Percentiles rank a stretch among this genome's conserved stretches.
phyloP scores from a whole-genome alignment of 306 rosid genomes.

The Argentina anserina region DNA sequence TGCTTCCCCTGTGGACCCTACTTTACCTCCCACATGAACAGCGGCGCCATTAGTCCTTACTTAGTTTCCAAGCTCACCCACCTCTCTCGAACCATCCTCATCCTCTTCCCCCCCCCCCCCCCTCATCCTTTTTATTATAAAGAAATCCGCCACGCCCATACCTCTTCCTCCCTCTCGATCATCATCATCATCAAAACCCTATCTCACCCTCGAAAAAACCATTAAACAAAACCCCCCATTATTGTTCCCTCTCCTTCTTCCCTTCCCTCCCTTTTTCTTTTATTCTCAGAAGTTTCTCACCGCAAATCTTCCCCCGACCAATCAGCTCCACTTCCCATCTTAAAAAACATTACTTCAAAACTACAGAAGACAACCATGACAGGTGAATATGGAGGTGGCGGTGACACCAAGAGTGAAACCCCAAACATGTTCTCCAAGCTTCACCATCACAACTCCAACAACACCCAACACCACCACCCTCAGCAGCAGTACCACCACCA shows the following conservation, averaged over 20 bases:
- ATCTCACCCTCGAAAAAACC: not conserved
- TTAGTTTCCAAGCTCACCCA: conserved; percentile 75
- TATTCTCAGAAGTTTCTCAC: too few species aligned
- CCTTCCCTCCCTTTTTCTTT: not conserved
- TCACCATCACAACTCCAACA: conserved; percentile 42
- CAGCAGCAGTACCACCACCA: conserved; percentile 24
- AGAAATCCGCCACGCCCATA: conserved; percentile 23
- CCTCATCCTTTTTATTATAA: conserved; percentile 20
- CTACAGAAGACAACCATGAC: conserved; percentile 29
- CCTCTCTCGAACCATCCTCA: conserved; percentile 28
- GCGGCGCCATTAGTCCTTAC: conserved; percentile 84
- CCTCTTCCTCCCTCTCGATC: not conserved
- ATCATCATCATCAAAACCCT: not conserved
- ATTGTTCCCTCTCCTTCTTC: not conserved
- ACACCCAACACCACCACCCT: not conserved
- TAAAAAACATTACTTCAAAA: not conserved
- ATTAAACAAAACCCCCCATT: not conserved
- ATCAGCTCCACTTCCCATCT: not conserved
- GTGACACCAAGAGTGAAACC: conserved; percentile 40
- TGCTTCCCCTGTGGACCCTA: conserved; percentile 44
- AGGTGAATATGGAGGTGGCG: conserved; percentile 42
- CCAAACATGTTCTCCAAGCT: conserved; percentile 71
- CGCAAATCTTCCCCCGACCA: conserved; percentile 5
- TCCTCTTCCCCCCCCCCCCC: not conserved
- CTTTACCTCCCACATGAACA: conserved; percentile 43